These are phyloP conservation scores for Wickerhamomyces silvicola DNA, from an alignment of 805 yeast species.

Conservation along the genomic window DNA sequence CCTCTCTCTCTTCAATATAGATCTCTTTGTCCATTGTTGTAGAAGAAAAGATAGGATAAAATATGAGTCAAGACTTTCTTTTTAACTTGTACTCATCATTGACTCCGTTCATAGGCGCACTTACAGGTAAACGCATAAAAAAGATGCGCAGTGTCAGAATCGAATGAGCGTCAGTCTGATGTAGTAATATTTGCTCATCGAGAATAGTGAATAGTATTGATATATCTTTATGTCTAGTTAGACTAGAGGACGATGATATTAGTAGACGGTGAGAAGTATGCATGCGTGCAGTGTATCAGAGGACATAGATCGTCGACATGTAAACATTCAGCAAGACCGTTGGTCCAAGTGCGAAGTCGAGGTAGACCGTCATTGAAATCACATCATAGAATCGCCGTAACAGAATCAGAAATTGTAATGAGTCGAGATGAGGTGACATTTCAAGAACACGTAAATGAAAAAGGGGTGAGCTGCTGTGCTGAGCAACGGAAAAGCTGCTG, in stretches of 20 bases:
- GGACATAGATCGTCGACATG: constrained; percentile 82
- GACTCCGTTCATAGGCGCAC: too few species aligned
- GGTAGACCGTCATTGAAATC: constrained; percentile 63
- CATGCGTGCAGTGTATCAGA: constrained; percentile 72
- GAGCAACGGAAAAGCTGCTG: constrained; percentile 2
- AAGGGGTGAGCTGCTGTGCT: constrained; percentile 1
- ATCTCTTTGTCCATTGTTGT: too few species aligned
- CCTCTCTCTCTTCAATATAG: too few species aligned
- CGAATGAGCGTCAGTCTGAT: too few species aligned
- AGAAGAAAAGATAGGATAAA: too few species aligned
- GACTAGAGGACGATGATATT: too few species aligned
- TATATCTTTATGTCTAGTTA: too few species aligned
- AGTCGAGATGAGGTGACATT: constrained; percentile 11
- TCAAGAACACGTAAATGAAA: constrained; percentile 2
- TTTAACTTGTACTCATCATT: too few species aligned
- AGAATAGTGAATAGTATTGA: too few species aligned
- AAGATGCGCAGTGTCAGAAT: too few species aligned
- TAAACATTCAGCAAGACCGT: constrained; percentile 63
- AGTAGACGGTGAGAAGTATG: constrained; percentile 65
- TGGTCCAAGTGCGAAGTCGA: constrained; percentile 68
- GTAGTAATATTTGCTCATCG: constrained; percentile 10
- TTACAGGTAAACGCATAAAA: too few species aligned
- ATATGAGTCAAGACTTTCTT: too few species aligned
- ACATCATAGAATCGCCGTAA: constrained; percentile 23
- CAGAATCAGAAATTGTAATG: constrained; percentile 16